phyloP scores from a whole-genome alignment of 2,329 filamentous ascomycete species.

The Pseudogymnoascus sp. region DNA sequence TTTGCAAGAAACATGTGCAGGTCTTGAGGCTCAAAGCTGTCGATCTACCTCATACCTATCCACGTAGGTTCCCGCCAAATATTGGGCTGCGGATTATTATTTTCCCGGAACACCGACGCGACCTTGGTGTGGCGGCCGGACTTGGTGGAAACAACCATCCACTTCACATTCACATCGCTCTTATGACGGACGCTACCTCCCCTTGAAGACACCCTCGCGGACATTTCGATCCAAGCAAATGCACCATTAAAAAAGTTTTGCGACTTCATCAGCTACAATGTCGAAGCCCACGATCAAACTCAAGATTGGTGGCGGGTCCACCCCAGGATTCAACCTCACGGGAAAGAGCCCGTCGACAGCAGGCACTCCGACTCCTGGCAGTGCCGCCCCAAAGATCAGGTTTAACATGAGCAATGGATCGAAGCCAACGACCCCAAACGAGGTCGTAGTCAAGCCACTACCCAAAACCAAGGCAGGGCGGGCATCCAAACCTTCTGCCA shows the following conservation, averaged over 20 bases:
- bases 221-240: not conserved
- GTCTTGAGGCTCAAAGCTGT: not conserved
- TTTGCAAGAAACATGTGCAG: not conserved
- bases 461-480: slow-evolving; percentile 53
- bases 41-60: not conserved
- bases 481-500: slow-evolving; percentile 50
- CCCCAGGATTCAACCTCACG: not conserved
- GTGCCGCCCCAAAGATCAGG: slow-evolving; percentile 27
- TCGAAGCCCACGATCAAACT: slow-evolving; percentile 23
- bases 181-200: not conserved
- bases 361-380: slow-evolving; percentile 25
- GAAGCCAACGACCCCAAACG: slow-evolving; percentile 19
- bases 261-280: slow-evolving; percentile 16
- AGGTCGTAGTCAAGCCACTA: slow-evolving; percentile 16
- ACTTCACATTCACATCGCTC: slow-evolving; percentile 2
- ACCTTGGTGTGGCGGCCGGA: not conserved
- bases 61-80: not conserved
- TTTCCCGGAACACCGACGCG: not conserved
- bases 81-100: not conserved
- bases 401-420: slow-evolving; percentile 19
- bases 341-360: slow-evolving; percentile 15
- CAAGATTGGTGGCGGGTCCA: slow-evolving; percentile 13
- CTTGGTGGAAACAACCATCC: not conserved
- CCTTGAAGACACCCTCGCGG: not conserved
- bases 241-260: not conserved